Evolutionary conservation across 768 basidiomycete genomes (phyloP).

Genomic region (Tulasnella sp.): DNA sequence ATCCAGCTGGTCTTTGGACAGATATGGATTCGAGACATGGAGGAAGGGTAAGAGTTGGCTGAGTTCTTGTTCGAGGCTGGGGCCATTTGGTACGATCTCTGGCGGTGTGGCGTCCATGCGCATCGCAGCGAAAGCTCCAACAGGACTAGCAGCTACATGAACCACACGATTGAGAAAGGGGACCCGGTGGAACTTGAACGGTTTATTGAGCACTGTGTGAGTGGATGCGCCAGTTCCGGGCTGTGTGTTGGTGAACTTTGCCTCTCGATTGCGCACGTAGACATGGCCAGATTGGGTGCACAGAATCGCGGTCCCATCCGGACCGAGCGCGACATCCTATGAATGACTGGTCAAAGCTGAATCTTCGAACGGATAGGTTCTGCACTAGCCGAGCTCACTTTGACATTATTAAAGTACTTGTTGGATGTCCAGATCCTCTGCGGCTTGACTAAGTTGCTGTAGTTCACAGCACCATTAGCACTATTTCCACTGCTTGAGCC

Average conservation of each 20-base stretch:
- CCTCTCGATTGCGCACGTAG: constrained; percentile 61
- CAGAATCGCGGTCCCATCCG: constrained; percentile 79
- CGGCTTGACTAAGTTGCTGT: constrained; percentile 38
- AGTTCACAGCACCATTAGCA: not conserved
- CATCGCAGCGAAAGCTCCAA: constrained; percentile 81
- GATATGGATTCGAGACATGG: constrained; percentile 10
- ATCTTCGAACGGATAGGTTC: no score
- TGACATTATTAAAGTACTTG: constrained; percentile 76
- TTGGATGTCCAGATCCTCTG: constrained; percentile 85
- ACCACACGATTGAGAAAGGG: constrained; percentile 77
- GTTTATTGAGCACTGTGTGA: constrained; percentile 27
- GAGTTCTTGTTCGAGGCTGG: constrained; percentile 53
- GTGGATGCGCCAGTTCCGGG: constrained; percentile 30
- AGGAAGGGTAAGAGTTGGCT: constrained; percentile 49
- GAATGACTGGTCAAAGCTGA: not conserved
- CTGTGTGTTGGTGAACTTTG: constrained; percentile 20
- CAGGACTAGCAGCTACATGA: constrained; percentile 71
- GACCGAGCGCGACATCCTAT: constrained; percentile 79
- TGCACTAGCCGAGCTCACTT: constrained; percentile 29
- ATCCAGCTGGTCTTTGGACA: constrained; percentile 23
- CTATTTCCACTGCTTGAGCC: not conserved
- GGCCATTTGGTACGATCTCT: constrained; percentile 44
- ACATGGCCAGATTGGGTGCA: constrained; percentile 95
- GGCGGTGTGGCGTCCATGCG: constrained; percentile 56
- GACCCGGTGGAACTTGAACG: constrained; percentile 64